Evolutionary conservation across 345 rosid genomes (phyloP).

Genomic region (Salix dunnii): DNA sequence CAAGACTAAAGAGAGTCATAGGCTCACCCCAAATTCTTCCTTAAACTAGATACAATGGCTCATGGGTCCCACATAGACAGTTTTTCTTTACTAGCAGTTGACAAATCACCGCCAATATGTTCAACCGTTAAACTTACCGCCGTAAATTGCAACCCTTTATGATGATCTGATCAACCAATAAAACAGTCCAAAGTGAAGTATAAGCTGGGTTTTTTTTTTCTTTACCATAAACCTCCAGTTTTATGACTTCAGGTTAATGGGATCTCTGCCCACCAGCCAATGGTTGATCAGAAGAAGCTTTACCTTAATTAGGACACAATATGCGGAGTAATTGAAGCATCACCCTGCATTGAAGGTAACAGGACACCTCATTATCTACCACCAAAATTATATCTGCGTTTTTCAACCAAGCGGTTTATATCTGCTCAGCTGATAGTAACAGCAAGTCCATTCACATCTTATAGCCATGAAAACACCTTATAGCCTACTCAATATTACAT

Average conservation of each 20-base stretch:
- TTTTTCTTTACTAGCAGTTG: conserved; percentile 6
- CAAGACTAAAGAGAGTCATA: not conserved
- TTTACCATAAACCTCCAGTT: not conserved
- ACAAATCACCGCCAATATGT: conserved; percentile 20
- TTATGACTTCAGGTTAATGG: not conserved
- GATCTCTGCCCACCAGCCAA: not conserved
- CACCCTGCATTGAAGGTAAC: not conserved
- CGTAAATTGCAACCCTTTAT: conserved; percentile 13
- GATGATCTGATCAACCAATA: not conserved
- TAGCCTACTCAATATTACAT: no score
- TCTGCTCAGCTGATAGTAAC: not conserved
- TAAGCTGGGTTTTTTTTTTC: not conserved
- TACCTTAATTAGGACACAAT: not conserved
- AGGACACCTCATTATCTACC: conserved; percentile 3
- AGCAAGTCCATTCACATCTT: not conserved
- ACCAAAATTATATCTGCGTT: not conserved
- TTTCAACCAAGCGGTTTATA: no score
- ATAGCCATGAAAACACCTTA: no score
- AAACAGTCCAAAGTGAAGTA: not conserved
- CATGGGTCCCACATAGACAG: conserved; percentile 27
- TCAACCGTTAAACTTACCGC: conserved; percentile 28
- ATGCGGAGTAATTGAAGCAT: not conserved
- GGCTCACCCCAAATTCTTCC: conserved; percentile 2
- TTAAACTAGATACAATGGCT: conserved; percentile 14
- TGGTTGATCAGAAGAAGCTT: not conserved